phyloP scores from a whole-genome alignment of 345 rosid genomes.

The Lumnitzera littorea region DNA sequence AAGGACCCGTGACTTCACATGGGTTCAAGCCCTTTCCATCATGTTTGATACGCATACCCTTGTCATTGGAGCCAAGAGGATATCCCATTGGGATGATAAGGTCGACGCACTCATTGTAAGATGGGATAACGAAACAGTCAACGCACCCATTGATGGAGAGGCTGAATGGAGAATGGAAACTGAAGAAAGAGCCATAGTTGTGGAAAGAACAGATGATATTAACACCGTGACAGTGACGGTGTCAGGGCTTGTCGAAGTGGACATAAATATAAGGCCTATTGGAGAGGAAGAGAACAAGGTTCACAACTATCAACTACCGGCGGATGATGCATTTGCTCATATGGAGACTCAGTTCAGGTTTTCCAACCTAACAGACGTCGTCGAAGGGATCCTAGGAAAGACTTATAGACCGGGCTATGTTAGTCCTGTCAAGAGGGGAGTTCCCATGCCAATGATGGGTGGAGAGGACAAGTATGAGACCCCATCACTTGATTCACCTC shows the following conservation, averaged over 20 bases:
- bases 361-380: constrained; percentile 34
- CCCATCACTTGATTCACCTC: constrained; percentile 57
- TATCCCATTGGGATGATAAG: constrained; percentile 48
- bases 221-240: constrained; percentile 46
- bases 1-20: constrained; percentile 76
- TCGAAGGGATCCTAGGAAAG: constrained; percentile 77
- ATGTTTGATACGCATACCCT: constrained; percentile 68
- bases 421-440: constrained; percentile 65
- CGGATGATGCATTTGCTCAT: constrained; percentile 61
- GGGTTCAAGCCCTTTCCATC: constrained; percentile 78
- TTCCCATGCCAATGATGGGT: constrained; percentile 77
- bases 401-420: constrained; percentile 57
- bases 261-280: constrained; percentile 48
- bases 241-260: constrained; percentile 47
- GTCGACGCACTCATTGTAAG: constrained; percentile 46
- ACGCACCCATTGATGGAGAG: constrained; percentile 53
- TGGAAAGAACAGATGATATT: constrained; percentile 58
- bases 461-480: constrained; percentile 82
- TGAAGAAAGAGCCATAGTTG: constrained; percentile 34
- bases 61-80: constrained; percentile 48
- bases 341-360: constrained; percentile 77
- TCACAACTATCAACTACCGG: constrained; percentile 65
- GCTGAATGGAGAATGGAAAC: constrained; percentile 46
- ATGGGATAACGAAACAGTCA: constrained; percentile 43
- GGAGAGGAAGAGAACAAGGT: constrained; percentile 56